Evolutionary conservation across 495 filamentous ascomycete genomes (phyloP).

Genomic region (Trichoderma reesei): DNA sequence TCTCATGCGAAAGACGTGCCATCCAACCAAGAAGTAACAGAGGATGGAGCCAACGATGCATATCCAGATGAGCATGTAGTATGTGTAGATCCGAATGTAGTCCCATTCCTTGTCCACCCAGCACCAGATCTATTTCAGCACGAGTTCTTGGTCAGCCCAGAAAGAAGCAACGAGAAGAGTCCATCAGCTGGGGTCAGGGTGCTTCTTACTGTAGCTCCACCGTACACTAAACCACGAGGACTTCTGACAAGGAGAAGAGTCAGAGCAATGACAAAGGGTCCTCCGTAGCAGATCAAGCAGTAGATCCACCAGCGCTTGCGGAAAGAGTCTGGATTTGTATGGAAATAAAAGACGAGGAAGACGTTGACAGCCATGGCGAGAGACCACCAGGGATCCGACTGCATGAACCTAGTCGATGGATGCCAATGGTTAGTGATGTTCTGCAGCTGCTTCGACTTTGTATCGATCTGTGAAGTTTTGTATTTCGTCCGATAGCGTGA

Average conservation of each 20-base stretch:
- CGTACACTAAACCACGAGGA: constrained; percentile 48
- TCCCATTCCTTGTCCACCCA: constrained; percentile 60
- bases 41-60: constrained; percentile 52
- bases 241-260: constrained; percentile 49
- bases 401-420: constrained; percentile 30
- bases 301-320: constrained; percentile 57
- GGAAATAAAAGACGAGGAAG: constrained; percentile 63
- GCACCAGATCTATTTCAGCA: constrained; percentile 53
- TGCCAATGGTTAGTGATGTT: not conserved
- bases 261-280: constrained; percentile 58
- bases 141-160: not conserved
- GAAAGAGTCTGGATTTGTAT: constrained; percentile 50
- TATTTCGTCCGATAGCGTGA: constrained; percentile 19
- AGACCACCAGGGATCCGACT: constrained; percentile 38
- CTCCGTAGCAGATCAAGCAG: constrained; percentile 53
- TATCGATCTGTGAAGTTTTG: not conserved
- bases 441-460: no score
- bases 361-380: constrained; percentile 72
- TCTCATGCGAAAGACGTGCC: constrained; percentile 47
- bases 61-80: constrained; percentile 71
- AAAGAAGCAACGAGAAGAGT: not conserved
- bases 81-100: constrained; percentile 56
- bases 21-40: constrained; percentile 59
- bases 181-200: no score
- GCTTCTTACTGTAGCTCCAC: constrained; percentile 47